Percentiles rank a stretch among this genome's conserved stretches.
Conservation (phyloP, 805 yeast genomes). For the Starmerella potacharoeniae region DNA sequence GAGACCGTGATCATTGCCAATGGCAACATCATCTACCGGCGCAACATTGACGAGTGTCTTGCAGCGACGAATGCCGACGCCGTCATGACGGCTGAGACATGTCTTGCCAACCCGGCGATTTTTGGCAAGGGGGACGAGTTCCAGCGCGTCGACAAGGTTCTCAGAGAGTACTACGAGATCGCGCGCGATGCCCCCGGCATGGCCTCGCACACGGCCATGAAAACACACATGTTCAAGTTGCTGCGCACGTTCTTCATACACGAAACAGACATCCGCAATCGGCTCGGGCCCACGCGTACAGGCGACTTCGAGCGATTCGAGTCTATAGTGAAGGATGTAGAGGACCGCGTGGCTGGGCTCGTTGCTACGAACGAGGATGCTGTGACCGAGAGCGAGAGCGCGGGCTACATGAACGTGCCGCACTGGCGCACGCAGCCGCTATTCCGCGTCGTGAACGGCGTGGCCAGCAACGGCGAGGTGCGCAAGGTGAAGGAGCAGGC, state of each 20-base stretch:
- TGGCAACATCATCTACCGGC: constrained; percentile 87
- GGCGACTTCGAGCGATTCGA: constrained; percentile 42
- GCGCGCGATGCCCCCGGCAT: constrained; percentile 49
- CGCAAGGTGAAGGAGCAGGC: neutral
- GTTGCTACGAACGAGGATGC: constrained; percentile 30
- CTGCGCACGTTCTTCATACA: constrained; percentile 66
- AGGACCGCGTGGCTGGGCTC: constrained; percentile 47
- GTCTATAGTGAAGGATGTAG: constrained; percentile 52
- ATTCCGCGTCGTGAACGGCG: constrained; percentile 81
- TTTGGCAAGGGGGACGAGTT: constrained; percentile 60
- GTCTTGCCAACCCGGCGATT: constrained; percentile 84
- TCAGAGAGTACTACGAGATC: constrained; percentile 81
- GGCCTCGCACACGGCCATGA: constrained; percentile 76
- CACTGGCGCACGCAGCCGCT: constrained; percentile 96
- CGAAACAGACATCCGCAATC: constrained; percentile 68
- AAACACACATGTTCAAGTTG: constrained; percentile 82
- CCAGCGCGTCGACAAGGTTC: constrained; percentile 74
- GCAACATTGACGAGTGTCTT: constrained; percentile 63
- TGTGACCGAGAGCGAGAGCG: constrained; percentile 34
- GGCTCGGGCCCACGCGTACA: constrained; percentile 46
- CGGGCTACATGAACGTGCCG: constrained; percentile 72
- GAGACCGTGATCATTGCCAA: constrained; percentile 87
- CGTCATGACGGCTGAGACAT: constrained; percentile 96
- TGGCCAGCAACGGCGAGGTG: constrained; percentile 28
- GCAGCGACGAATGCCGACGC: constrained; percentile 64